Percentiles rank a stretch among this genome's conserved stretches.
Conservation (phyloP, 1,139 yeast genomes). For the Entelexis sorbosivorans region DNA sequence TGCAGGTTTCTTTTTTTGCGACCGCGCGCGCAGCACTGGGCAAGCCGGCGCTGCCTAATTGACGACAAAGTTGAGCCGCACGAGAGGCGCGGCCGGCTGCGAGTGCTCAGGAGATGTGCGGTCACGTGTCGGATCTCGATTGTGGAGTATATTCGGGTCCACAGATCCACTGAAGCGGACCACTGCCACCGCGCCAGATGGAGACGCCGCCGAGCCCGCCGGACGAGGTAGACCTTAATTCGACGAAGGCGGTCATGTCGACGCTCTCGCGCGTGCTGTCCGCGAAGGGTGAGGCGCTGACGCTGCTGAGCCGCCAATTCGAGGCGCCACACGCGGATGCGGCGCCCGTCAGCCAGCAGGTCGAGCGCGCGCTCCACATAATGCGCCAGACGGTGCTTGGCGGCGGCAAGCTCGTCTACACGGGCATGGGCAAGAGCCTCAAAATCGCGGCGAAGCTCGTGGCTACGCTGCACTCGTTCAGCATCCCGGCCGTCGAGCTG, state of each 20-base stretch:
- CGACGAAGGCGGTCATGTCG: conserved; percentile 8
- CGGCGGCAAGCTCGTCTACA: conserved; percentile 55
- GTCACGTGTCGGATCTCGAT: background rate
- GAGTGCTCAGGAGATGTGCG: background rate
- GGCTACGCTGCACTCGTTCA: conserved; percentile 72
- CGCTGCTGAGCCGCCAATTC: conserved; percentile 34
- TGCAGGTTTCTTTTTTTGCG: too few relatives aligned
- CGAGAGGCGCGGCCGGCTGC: background rate
- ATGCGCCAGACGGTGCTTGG: conserved; percentile 41
- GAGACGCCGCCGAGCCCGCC: conserved; percentile 21
- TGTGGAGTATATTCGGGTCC: background rate
- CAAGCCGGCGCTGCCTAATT: too few relatives aligned
- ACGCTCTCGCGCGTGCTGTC: conserved; percentile 29
- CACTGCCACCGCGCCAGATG: background rate
- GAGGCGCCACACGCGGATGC: conserved; percentile 30
- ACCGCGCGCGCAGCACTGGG: too few relatives aligned
- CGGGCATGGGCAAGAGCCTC: conserved; percentile 77
- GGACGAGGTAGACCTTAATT: conserved; percentile 23
- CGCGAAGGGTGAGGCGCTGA: conserved; percentile 40
- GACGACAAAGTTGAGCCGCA: background rate
- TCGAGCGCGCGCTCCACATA: conserved; percentile 4
- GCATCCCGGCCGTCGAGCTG: conserved; percentile 53
- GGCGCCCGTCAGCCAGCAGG: conserved; percentile 33
- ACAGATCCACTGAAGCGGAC: background rate
- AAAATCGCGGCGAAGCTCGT: conserved; percentile 69